phyloP scores from a whole-genome alignment of 257 asterid species.

The Solanum chilense region DNA sequence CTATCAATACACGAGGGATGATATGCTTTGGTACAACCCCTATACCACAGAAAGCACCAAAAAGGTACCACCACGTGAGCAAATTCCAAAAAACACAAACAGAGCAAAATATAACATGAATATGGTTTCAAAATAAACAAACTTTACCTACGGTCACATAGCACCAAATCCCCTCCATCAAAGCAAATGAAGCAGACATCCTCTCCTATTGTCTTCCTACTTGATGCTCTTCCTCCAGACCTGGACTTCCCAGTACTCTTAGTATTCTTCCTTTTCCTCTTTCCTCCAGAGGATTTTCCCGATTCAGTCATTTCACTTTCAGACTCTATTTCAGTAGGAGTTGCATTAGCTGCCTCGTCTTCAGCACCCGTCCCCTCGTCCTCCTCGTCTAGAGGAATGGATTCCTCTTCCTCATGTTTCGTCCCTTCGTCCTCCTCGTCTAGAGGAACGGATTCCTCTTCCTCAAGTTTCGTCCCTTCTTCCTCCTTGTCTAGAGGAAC shows the following conservation, averaged over 20 bases:
- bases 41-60: slow-evolving; percentile 13
- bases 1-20: slow-evolving; percentile 89
- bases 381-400: slow-evolving; percentile 2
- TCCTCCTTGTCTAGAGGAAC: slow-evolving; percentile 14
- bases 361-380: slow-evolving; percentile 32
- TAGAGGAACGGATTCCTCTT: slow-evolving; percentile 2
- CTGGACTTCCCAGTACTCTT: slow-evolving; percentile 36
- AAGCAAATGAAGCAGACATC: slow-evolving; percentile 98
- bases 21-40: slow-evolving; percentile 97
- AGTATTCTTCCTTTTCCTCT: slow-evolving; percentile 54
- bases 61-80: neutral
- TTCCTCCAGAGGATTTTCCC: slow-evolving; percentile 48
- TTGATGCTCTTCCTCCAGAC: slow-evolving; percentile 28
- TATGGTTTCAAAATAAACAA: slow-evolving; percentile 1
- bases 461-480: neutral
- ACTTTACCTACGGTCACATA: slow-evolving; percentile 82
- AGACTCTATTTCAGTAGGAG: slow-evolving; percentile 63
- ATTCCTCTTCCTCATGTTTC: slow-evolving; percentile 4
- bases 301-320: slow-evolving; percentile 56
- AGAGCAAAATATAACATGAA: neutral
- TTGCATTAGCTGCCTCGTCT: slow-evolving; percentile 41
- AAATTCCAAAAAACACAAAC: neutral
- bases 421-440: slow-evolving; percentile 14
- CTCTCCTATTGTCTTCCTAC: slow-evolving; percentile 52
- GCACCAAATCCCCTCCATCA: slow-evolving; percentile 88